Conservation (phyloP, 176 grass and related monocot species). For the Tillandsia leiboldiana region DNA sequence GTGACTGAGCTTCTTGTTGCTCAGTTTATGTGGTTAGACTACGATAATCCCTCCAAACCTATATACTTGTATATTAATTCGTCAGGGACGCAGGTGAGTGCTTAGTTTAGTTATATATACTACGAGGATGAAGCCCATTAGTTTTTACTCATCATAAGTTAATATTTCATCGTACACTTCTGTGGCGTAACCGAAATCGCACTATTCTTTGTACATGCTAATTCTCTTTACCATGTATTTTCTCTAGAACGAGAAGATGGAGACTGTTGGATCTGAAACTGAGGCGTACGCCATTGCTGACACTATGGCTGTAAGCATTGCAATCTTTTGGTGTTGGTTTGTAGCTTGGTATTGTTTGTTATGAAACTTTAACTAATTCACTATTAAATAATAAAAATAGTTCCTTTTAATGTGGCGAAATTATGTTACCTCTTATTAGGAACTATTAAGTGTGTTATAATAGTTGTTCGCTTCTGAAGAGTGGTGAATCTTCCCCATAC, state of each 20-base stretch:
- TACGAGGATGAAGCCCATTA: not conserved
- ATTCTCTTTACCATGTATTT: slow-evolving; percentile 17
- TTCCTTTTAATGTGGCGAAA: slow-evolving; percentile 2
- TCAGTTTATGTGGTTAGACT: slow-evolving; percentile 82
- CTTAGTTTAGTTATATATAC: slow-evolving; percentile 7
- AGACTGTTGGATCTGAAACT: slow-evolving; percentile 65
- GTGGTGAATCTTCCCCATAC: no score
- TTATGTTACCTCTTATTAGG: no score
- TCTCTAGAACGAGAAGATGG: slow-evolving; percentile 61
- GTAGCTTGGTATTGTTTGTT: not conserved
- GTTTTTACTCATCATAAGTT: slow-evolving; percentile 1
- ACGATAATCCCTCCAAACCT: slow-evolving; percentile 66
- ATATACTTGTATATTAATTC: slow-evolving; percentile 86
- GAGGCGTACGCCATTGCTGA: slow-evolving; percentile 76
- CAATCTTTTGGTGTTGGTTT: not conserved
- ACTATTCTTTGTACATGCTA: slow-evolving; percentile 1
- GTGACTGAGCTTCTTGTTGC: slow-evolving; percentile 82
- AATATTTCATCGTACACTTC: not conserved
- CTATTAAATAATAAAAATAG: slow-evolving; percentile 1
- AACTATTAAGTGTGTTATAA: no score
- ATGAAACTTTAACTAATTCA: slow-evolving; percentile 3
- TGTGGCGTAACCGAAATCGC: not conserved
- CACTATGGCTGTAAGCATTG: slow-evolving; percentile 59
- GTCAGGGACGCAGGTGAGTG: slow-evolving; percentile 50
- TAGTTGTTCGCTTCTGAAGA: no score